Evolutionary conservation across 371 early-diverging fungal species (phyloP).

Genomic region (Apophysomyces sp.): DNA sequence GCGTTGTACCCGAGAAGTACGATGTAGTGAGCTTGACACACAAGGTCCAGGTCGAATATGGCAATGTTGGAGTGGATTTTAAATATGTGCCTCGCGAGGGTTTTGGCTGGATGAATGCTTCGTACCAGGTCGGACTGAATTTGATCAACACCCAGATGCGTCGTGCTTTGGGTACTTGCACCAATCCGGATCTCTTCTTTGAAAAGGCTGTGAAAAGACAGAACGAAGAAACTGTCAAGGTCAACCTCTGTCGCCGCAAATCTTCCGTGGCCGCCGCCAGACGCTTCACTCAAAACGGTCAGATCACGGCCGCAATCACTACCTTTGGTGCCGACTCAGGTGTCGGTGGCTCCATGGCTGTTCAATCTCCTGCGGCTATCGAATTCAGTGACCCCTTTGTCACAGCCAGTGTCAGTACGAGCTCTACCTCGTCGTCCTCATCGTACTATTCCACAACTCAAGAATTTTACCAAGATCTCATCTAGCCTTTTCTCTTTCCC

Average conservation of each 20-base stretch:
- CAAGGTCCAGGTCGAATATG: conserved; percentile 92
- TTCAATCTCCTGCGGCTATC: neutral
- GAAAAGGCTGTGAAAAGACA: conserved; percentile 37
- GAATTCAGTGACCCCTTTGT: neutral
- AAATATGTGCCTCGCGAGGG: conserved; percentile 94
- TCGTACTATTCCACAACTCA: neutral
- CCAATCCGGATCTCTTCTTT: conserved; percentile 75
- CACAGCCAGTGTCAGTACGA: neutral
- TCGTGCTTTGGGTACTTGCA: conserved; percentile 84
- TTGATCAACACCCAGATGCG: conserved; percentile 76
- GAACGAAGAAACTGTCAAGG: conserved; percentile 18
- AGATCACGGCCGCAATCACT: conserved; percentile 26
- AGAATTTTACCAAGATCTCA: neutral
- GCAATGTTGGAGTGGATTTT: conserved; percentile 94
- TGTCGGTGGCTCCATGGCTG: conserved; percentile 6
- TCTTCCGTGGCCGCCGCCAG: conserved; percentile 28
- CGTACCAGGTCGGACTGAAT: conserved; percentile 82
- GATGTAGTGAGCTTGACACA: conserved; percentile 93
- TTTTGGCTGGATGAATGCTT: conserved; percentile 99
- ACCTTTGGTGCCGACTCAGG: conserved; percentile 10
- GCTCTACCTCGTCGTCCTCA: neutral
- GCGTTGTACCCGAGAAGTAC: conserved; percentile 97
- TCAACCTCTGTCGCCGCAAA: conserved; percentile 17
- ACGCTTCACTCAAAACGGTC: conserved; percentile 27
- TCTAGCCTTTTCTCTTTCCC: neutral